phyloP scores from a whole-genome alignment of 2,329 filamentous ascomycete species.

The Talaromyces amestolkiae region DNA sequence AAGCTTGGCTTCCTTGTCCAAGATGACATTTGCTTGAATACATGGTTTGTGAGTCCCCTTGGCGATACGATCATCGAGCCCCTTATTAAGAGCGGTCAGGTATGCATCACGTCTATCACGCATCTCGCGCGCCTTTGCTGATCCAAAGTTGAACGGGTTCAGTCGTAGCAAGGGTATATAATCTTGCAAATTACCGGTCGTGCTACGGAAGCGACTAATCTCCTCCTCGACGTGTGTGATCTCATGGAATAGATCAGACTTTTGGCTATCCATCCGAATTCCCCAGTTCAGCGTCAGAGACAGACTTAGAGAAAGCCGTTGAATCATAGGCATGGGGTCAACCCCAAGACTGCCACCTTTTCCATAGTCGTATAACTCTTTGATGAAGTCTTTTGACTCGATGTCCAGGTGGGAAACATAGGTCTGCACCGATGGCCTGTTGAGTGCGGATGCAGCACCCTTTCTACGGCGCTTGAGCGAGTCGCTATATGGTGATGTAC shows the following conservation, averaged over 20 bases:
- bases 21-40: neutral
- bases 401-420: slow-evolving; percentile 63
- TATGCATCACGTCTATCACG: slow-evolving; percentile 60
- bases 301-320: neutral
- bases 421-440: slow-evolving; percentile 62
- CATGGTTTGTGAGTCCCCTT: neutral
- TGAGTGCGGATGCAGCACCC: slow-evolving; percentile 63
- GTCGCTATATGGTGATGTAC: slow-evolving; percentile 65
- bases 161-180: slow-evolving; percentile 59
- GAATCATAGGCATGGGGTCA: neutral
- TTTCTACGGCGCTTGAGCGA: slow-evolving; percentile 63
- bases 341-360: slow-evolving; percentile 24
- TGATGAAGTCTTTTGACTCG: slow-evolving; percentile 62
- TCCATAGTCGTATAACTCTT: slow-evolving; percentile 60
- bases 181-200: slow-evolving; percentile 27
- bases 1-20: slow-evolving; percentile 61
- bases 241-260: neutral
- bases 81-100: slow-evolving; percentile 55
- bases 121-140: slow-evolving; percentile 59
- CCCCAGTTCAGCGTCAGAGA: neutral
- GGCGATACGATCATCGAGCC: slow-evolving; percentile 50
- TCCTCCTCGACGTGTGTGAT: neutral
- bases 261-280: neutral
- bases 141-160: slow-evolving; percentile 62
- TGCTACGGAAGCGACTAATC: neutral